Base-by-base conservation (phyloP, 1,284 basidiomycete genomes). In the Rhizoctonia solani region DNA sequence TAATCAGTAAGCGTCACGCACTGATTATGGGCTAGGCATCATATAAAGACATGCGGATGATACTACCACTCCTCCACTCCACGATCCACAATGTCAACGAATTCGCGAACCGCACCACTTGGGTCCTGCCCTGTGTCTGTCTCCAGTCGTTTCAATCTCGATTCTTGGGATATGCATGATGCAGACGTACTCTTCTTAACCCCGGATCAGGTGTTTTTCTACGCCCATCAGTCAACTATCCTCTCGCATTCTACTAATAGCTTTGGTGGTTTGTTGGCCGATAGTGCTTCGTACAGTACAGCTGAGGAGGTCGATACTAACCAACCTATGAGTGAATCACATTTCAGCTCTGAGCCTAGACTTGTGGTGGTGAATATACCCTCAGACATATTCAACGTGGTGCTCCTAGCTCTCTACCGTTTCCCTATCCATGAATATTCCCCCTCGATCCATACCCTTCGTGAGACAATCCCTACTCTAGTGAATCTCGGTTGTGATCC, bases 191-290 rank as follows among this genome's bases (percentile, higher is more conserved):
- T 87, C 70, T 76, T 91, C 58, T 77, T 90, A 68, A 85, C 89
- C 2, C 81, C 85, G 19, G 89, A 92, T 73, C 82, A 82, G 5
- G 89, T 92, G 42, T 90, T 90, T 76, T 92, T 89, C 79, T 87
- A 87, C 71, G 83, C 85, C 13, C 85, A 88, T 73, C 77, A 77
- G 0, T 76, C 81, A 52, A 68, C 81, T 52, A 78, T 89, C 34
- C 77, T 85, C 37, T 72, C 74, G 1, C 78, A 76, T 4, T 88
- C 87, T 4, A 75, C 77, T 32, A 89, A 88, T 70, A 74, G 72
- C 9, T 88, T 89, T 74, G 79, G 80, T 50, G 76, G 77, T 8
- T 76, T 82, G 21, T 75, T 88, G 19, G 34, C 5, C 8, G 32
- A 37, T 19, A 8, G 25, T 11, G 14, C 47, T 8, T 1, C 11